Evolutionary conservation across 148 eudicot species (phyloP).

Genomic region (Mesembryanthemum crystallinum): DNA sequence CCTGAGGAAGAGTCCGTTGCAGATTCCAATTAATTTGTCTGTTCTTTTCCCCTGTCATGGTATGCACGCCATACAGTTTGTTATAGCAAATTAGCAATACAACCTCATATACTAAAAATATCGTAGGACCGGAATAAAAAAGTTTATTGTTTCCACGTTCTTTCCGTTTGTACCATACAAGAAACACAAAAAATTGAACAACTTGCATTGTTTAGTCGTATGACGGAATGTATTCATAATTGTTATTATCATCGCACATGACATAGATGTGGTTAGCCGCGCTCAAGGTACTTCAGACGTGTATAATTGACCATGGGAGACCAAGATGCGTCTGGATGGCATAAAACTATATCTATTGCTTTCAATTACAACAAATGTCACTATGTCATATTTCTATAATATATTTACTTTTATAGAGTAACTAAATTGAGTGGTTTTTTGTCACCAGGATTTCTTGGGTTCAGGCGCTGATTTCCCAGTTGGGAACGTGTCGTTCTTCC

Average conservation of each 20-base stretch:
- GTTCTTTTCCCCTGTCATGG: background rate
- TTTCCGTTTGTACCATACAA: background rate
- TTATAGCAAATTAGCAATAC: background rate
- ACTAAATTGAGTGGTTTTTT: background rate
- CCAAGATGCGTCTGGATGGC: background rate
- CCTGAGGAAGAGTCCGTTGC: background rate
- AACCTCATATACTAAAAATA: background rate
- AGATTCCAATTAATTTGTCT: conserved; percentile 14
- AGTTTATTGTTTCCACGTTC: conserved; percentile 15
- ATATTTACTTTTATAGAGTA: too few relatives aligned
- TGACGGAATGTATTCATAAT: background rate
- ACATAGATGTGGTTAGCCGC: background rate
- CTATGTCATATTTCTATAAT: too few relatives aligned
- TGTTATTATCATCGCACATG: background rate
- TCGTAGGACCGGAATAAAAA: background rate
- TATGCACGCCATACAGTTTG: background rate
- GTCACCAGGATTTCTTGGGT: conserved; percentile 74
- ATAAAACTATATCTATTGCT: background rate
- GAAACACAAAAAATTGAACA: background rate
- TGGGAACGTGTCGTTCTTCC: conserved; percentile 91
- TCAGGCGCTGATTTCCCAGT: conserved; percentile 97
- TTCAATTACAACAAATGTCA: too few relatives aligned
- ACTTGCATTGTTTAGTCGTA: background rate
- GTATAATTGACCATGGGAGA: background rate
- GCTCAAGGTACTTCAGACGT: background rate